Evolutionary conservation across 164 flowering plant species (phyloP), one percentile per base, ranked within the genome.

Genomic region (Kingdonia uniflora): DNA sequence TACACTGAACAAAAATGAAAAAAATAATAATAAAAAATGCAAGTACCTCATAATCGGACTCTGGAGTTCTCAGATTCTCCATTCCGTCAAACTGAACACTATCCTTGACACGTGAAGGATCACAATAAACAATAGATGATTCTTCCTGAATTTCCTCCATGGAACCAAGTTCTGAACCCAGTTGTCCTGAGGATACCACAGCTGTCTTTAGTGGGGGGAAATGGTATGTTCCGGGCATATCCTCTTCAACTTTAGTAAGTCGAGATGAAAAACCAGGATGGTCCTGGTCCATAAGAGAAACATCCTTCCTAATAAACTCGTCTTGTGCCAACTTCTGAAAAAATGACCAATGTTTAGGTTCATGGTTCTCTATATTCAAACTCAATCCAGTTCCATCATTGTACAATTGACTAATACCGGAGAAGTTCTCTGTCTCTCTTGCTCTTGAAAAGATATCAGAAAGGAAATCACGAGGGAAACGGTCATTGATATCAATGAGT

Each of bases 321-420:
- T 70, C 79, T 57, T 72, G 81, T 24, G 83, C 99, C 68, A 94
- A 71, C 43, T 84, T 81, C 51, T 82, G 95, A 64, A 94, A 85
- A 63, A 77, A 89, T 25, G 99, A 94, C 97, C 99, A 89, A 55
- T 55, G 81, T 62, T 85, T 73, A 37, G 92, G 97, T 13, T 94
- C 97, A 64, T 77, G 96, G 62, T 87, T 89, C 49, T 78, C 85
- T 76, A 94, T 72, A 53, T 85, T 85, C 68, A 85, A 61, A 61
- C 96, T 94, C 69, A 89, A 59, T 7, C 92, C 97, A 72, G 81
- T 55, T 51, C 90, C 90, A 71, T 82, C 90, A 1, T 46, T 51
- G 42, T 56, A 70, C 57, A 79, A 64, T 10, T 68, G 68, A 47
- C 64, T 58, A 17, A 73, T 29, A 35, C 58, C 70, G 53, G 82